Evolutionary conservation across 176 grass and related monocot genomes (phyloP).

Genomic region (Phoenix roebelenii): DNA sequence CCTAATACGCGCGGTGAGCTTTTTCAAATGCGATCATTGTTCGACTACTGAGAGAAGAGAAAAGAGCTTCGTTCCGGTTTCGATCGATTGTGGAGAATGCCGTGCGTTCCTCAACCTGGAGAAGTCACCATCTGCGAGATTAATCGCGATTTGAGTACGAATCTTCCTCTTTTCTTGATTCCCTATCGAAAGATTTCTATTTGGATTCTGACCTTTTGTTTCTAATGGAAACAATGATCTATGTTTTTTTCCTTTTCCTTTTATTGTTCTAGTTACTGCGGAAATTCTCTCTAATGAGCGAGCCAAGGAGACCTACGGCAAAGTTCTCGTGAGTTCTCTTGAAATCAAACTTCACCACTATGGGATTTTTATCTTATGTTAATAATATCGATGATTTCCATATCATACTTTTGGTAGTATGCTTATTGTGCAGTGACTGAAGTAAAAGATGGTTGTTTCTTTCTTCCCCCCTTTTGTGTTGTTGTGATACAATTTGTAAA

Average conservation of each 20-base stretch:
- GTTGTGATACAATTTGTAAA: too few relatives aligned
- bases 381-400: background rate
- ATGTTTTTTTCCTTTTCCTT: background rate
- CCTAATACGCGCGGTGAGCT: too few relatives aligned
- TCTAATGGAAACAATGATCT: background rate
- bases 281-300: slow-evolving; percentile 51
- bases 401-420: too few relatives aligned
- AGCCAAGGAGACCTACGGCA: slow-evolving; percentile 66
- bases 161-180: background rate
- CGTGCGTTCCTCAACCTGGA: slow-evolving; percentile 66
- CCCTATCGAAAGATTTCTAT: background rate
- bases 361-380: background rate
- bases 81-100: slow-evolving; percentile 28
- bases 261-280: slow-evolving; percentile 34
- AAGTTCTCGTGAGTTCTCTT: slow-evolving; percentile 51
- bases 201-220: background rate
- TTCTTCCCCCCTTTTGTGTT: too few relatives aligned
- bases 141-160: slow-evolving; percentile 71
- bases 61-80: too few relatives aligned
- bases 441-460: too few relatives aligned
- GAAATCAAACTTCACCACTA: background rate
- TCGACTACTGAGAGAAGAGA: too few relatives aligned
- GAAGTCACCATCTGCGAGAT: slow-evolving; percentile 88
- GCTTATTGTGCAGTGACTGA: too few relatives aligned
- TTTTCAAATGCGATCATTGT: too few relatives aligned